Evolutionary conservation across 2,329 filamentous ascomycete species (phyloP), one percentile per base, ranked within the genome.

Genomic region (Helminthosporium solani): DNA sequence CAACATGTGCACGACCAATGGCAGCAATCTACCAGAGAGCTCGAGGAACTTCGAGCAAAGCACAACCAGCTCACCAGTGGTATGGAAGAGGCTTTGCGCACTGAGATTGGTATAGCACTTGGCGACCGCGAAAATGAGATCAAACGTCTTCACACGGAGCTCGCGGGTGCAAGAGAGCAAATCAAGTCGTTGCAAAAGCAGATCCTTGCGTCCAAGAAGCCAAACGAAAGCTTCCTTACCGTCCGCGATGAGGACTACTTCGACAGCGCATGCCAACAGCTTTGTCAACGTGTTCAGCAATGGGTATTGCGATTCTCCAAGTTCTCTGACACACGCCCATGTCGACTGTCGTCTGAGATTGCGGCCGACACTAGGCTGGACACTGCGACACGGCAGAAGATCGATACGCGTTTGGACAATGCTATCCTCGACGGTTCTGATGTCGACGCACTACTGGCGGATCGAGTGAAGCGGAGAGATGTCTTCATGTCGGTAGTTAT

Each of bases 401-500:
- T 94, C 50, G 89, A 95, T 64, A 90, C 95, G 70, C 86, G 92
- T 33, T 85, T 99, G 38, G 94, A 97, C 74, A 96, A 96, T 70
- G 84, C 90, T 50, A 85, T 99, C 43, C 80, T 99, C 20, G 95
- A 99, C 72, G 94, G 92, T 52, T 90, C 90, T 36, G 91, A 97
- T 66, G 90, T 96, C 53, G 90, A 97, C 70, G 76, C 78, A 47
- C 94, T 95, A 64, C 84, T 99, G 39, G 81, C 82, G 56, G 92
- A 99, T 68, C 88, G 95, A 31, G 87, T 96, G 44, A 85, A 82
- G 63, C 86, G 94, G 50, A 85, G 92, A 49, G 92, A 97, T 68
- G 85, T 97, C 47, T 96, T 99, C 78, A 96, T 97, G 90, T 94
- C 90, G 30, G 90, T 99, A 70, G 89, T 92, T 45, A 97, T 97